Conservation (phyloP, 306 rosid species). For the Cicer arietinum region DNA sequence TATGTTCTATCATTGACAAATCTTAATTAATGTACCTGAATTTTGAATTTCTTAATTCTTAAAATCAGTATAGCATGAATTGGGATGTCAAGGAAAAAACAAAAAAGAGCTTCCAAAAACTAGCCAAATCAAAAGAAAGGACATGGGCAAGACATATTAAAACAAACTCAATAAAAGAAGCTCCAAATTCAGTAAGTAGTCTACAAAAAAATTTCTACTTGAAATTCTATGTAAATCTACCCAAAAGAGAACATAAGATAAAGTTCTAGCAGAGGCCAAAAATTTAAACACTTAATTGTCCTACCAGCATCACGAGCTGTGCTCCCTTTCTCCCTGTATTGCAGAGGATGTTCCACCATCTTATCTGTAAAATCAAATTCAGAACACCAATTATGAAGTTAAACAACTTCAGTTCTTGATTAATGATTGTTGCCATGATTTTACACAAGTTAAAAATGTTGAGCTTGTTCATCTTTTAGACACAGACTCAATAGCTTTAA, state of each 20-base stretch:
- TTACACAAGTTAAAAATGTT: slow-evolving; percentile 23
- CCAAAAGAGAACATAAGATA: slow-evolving; percentile 16
- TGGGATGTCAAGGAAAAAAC: not conserved
- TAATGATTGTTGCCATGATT: slow-evolving; percentile 24
- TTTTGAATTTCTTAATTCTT: not conserved
- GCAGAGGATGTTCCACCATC: slow-evolving; percentile 68
- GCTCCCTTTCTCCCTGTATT: slow-evolving; percentile 70
- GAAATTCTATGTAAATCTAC: not conserved
- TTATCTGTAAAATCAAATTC: slow-evolving; percentile 62
- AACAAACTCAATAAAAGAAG: slow-evolving; percentile 11
- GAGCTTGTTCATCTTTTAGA: slow-evolving; percentile 28
- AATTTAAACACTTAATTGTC: slow-evolving; percentile 43
- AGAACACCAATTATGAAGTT: slow-evolving; percentile 40
- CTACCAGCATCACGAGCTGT: slow-evolving; percentile 69
- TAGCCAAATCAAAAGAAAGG: slow-evolving; percentile 23
- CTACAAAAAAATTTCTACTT: slow-evolving; percentile 4
- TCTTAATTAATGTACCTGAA: slow-evolving; percentile 6
- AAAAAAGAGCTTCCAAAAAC: slow-evolving; percentile 24
- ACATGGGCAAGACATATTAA: slow-evolving; percentile 16
- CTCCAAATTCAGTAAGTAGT: slow-evolving; percentile 27
- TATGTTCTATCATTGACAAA: slow-evolving; percentile 11
- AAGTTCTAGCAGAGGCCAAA: slow-evolving; percentile 29
- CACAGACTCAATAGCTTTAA: slow-evolving; percentile 4
- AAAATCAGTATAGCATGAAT: slow-evolving; percentile 14
- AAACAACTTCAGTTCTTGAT: slow-evolving; percentile 21